phyloP scores from a whole-genome alignment of 78 protist genomes.

The Chrysochromulina parva region DNA sequence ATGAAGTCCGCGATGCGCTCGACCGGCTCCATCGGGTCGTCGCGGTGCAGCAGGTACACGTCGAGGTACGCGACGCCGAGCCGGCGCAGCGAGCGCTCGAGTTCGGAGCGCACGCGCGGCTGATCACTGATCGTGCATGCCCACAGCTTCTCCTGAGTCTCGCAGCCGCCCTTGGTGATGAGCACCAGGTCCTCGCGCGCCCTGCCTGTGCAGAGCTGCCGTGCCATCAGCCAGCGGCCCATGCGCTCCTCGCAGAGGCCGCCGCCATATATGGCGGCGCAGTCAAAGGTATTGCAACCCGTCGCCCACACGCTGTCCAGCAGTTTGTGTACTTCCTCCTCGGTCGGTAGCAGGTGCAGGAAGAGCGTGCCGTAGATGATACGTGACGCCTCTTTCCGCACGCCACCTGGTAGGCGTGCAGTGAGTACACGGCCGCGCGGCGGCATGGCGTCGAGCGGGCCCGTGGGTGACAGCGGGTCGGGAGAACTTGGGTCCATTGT shows the following conservation, averaged over 20 bases:
- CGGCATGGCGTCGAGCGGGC: too few species aligned
- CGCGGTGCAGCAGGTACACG: slow-evolving; percentile 23
- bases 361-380: neutral
- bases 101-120: neutral
- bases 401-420: too few species aligned
- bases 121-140: neutral
- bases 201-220: too few species aligned
- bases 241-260: neutral
- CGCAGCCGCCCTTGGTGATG: slow-evolving; percentile 12
- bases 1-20: neutral
- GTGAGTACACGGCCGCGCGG: too few species aligned
- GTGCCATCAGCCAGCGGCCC: neutral
- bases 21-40: neutral
- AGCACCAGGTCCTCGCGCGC: neutral
- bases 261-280: slow-evolving; percentile 27
- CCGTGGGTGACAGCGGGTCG: too few species aligned
- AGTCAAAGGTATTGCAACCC: neutral
- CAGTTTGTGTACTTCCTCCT: neutral
- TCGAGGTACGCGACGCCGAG: neutral
- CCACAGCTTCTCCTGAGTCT: slow-evolving; percentile 4
- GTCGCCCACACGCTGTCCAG: neutral
- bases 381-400: neutral
- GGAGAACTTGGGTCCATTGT: too few species aligned
- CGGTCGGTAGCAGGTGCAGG: neutral
- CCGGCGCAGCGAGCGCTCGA: neutral